Conservation (phyloP, 176 grass and related monocot species). For the Bolboschoenus planiculmis region DNA sequence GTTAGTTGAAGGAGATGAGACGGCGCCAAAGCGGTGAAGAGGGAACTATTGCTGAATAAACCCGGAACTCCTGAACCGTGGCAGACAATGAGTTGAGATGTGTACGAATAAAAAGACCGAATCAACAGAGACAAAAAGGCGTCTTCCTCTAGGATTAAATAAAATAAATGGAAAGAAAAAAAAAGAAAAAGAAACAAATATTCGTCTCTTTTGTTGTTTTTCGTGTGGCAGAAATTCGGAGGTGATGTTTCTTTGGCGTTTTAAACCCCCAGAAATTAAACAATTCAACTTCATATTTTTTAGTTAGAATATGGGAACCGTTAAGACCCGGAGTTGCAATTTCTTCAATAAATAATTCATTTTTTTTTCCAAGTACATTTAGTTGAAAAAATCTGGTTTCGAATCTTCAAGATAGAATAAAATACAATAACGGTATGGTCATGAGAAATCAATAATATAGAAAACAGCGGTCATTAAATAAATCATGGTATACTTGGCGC, state of each 20-base stretch:
- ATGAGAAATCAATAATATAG: background rate
- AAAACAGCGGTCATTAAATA: background rate
- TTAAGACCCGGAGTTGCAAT: background rate
- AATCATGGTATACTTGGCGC: background rate
- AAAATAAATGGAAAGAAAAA: background rate
- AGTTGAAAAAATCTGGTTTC: background rate
- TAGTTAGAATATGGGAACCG: background rate
- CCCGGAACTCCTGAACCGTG: background rate
- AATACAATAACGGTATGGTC: background rate
- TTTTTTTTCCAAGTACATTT: background rate
- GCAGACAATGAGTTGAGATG: no score
- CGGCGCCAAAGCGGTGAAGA: slow-evolving; percentile 15
- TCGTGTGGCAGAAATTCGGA: background rate
- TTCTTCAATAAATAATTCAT: background rate
- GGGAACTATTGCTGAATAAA: background rate
- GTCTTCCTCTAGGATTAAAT: background rate
- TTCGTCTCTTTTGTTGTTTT: slow-evolving; percentile 5
- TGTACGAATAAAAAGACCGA: background rate
- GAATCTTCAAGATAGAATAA: background rate
- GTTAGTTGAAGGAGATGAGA: slow-evolving; percentile 12
- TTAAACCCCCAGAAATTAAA: background rate
- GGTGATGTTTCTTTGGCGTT: background rate
- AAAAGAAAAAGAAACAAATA: background rate
- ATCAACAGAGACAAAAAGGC: background rate
- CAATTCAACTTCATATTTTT: no score